Evolutionary conservation across 495 filamentous ascomycete genomes (phyloP), one percentile per base, ranked within the genome.

Genomic region (Haplographium delicatum): DNA sequence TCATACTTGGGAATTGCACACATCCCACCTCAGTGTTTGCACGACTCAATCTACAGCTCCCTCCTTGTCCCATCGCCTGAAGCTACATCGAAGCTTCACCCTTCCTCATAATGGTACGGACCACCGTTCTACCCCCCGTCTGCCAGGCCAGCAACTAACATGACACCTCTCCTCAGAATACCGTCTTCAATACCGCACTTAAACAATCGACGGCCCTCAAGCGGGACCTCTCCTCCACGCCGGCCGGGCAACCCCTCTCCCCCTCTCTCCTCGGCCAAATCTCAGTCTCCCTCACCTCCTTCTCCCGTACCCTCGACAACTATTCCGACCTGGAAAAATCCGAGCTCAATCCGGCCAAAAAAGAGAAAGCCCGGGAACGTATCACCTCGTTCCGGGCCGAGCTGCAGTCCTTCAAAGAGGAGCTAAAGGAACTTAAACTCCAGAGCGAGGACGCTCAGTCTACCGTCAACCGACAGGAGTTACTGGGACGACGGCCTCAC

Each of bases 181-280:
- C 88, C 13, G 79, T 91, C 53, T 96, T 96, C 79, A 96, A 96
- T 68, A 91, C 89, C 15, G 91, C 93, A 25, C 80, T 96, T 24
- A 94, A 95, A 70, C 91, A 96, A 72, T 87, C 84, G 38, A 89
- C 86, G 48, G 77, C 88, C 5, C 84, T 96, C 62, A 88, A 89
- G 56, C 83, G 82, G 53, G 89, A 95, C 66, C 82, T 96, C 44
- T 80, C 87, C 57, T 49, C 58, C 5, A 38, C 54, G 3, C 48
- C 51, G 58, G 67, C 84, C 42, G 76, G 83, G 54, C 75, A 80
- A 9, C 76, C 80, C 9, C 62, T 72, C 20, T 78, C 73, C 47
- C 76, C 85, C 9, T 80, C 81, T 39, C 60, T 77, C 8, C 63
- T 57, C 75, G 84, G 86, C 62, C 86, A 90, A 65, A 81, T 91